phyloP scores from a whole-genome alignment of 305 asterid species.

The Fraxinus nigra region DNA sequence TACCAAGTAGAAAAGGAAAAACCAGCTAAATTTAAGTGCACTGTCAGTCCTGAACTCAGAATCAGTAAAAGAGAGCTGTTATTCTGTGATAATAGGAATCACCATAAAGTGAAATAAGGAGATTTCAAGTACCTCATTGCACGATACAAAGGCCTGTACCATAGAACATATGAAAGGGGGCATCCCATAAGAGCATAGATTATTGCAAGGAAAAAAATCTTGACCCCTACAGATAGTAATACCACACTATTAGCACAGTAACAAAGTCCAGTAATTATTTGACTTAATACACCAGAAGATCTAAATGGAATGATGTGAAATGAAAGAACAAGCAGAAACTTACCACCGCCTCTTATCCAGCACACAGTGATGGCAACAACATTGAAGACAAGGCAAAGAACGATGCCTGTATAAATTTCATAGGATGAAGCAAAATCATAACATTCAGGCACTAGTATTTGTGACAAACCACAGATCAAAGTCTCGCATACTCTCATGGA shows the following conservation, averaged over 20 bases:
- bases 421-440: not conserved
- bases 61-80: constrained; percentile 12
- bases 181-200: constrained; percentile 86
- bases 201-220: constrained; percentile 79
- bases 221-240: constrained; percentile 65
- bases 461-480: constrained; percentile 10
- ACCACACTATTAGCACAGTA: constrained; percentile 20
- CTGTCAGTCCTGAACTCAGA: constrained; percentile 79
- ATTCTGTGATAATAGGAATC: constrained; percentile 8
- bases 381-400: constrained; percentile 90
- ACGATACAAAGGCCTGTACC: constrained; percentile 98
- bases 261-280: constrained; percentile 6
- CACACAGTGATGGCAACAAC: constrained; percentile 82
- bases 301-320: not conserved
- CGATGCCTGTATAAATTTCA: constrained; percentile 59
- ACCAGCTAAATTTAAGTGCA: constrained; percentile 93
- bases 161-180: constrained; percentile 85
- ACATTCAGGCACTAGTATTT: not conserved
- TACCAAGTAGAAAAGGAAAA: constrained; percentile 91
- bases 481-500: constrained; percentile 9
- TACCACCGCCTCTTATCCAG: constrained; percentile 96
- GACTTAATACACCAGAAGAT: constrained; percentile 5
- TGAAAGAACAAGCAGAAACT: constrained; percentile 27
- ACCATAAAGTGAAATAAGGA: constrained; percentile 6
- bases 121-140: constrained; percentile 73